Base-by-base conservation (phyloP, 1,284 basidiomycete genomes). In the Trametes hirsuta region DNA sequence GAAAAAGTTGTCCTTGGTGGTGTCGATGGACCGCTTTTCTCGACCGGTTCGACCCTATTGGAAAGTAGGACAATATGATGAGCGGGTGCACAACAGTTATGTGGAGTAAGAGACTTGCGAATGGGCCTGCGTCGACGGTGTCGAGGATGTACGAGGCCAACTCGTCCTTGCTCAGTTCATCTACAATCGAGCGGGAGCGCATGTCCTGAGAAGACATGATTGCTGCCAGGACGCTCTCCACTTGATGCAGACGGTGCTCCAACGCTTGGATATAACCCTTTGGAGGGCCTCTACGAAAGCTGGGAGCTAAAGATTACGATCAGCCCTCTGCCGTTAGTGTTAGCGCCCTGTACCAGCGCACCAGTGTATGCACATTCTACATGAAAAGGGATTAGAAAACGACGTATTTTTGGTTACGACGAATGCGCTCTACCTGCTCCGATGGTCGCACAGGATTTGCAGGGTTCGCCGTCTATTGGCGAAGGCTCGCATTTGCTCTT, bases 191-290 rank as follows among this genome's bases (percentile, higher is more conserved):
- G 67, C 86, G 84, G 0, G 93, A 87, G 57, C 89, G 79, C 8
- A 83, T 77, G 21, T 69, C 68, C 11, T 59, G 44, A 52, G 89
- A 92, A 61, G 88, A 84, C 56, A 95, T 79, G 47, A 95, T 82
- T 14, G 88, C 85, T n/a, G 91, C 93, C 2, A 95, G 79, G 12
- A 95, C 74, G 11, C 92, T 90, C 75, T 95, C 94, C 68, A 94
- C 91, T 70, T 94, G 90, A 69, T 95, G 93, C 81, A 93, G 88
- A 61, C 93, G 78, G 59, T 91, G 90, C 74, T 95, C 93, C 59
- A 95, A 90, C 36, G 93, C 93, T 71, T 93, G 89, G 56, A 95
- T 94, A 71, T 95, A 95, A 25, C 93, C 93, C 71, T 93, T 94
- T 6, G 93, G 92, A 11, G 93, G 92, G 14, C 90, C 90, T 35